Evolutionary conservation across 192 early-diverging fungal genomes (phyloP).

Genomic region (Podila horticola): DNA sequence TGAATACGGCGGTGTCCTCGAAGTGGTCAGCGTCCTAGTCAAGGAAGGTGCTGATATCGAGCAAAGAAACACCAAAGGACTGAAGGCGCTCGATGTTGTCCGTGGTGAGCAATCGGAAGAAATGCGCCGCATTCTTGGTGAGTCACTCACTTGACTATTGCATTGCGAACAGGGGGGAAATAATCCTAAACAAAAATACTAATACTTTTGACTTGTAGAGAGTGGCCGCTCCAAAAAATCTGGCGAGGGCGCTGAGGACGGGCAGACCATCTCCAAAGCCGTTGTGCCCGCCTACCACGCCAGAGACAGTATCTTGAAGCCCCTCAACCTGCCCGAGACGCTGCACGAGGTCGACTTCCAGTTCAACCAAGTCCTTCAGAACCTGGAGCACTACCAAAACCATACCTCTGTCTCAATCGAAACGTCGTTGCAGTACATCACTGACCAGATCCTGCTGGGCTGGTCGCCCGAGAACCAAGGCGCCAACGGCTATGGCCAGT

Average conservation of each 20-base stretch:
- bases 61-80: conserved; percentile 55
- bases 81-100: conserved; percentile 57
- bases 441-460: conserved; percentile 53
- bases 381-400: conserved; percentile 59
- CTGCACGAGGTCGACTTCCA: conserved; percentile 55
- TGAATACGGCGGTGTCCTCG: conserved; percentile 59
- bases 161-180: too few species aligned
- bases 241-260: conserved; percentile 9
- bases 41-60: conserved; percentile 58
- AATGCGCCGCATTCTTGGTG: conserved; percentile 44
- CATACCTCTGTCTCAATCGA: conserved; percentile 60
- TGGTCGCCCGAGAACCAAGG: conserved; percentile 31
- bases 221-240: conserved; percentile 11
- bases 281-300: conserved; percentile 24
- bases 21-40: conserved; percentile 58
- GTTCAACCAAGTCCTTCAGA: conserved; percentile 60
- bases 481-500: conserved; percentile 33
- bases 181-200: background rate
- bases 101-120: conserved; percentile 55
- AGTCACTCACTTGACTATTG: background rate
- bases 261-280: conserved; percentile 1
- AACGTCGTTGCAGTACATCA: conserved; percentile 54
- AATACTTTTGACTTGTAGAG: conserved; percentile 3
- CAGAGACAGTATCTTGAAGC: conserved; percentile 44
- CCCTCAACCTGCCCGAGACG: conserved; percentile 51